Evolutionary conservation across 2,329 filamentous ascomycete genomes (phyloP).

Genomic region (Fusarium tjaetaba): DNA sequence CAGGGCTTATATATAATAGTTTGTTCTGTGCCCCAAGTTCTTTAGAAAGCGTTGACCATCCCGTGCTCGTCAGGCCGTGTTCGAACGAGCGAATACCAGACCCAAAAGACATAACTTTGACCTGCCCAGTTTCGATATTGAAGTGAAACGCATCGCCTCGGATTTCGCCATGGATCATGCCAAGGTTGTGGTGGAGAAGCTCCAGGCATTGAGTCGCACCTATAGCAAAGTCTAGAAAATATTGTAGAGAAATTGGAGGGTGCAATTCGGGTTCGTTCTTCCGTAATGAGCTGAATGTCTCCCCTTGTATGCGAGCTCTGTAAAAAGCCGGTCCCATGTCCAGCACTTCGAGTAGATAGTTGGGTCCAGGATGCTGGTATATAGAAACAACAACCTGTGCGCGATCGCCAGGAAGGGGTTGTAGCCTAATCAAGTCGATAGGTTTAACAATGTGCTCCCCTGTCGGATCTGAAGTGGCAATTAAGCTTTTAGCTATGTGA

Average conservation of each 20-base stretch:
- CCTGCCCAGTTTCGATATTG: conserved; percentile 73
- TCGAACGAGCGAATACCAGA: conserved; percentile 90
- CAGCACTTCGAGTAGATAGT: conserved; percentile 75
- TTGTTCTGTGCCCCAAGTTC: conserved; percentile 90
- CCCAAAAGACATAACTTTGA: conserved; percentile 86
- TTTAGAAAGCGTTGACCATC: conserved; percentile 85
- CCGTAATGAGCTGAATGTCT: conserved; percentile 58
- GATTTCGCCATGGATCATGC: conserved; percentile 90
- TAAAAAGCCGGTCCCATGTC: conserved; percentile 83
- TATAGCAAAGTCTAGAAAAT: conserved; percentile 91
- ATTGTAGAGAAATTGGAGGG: conserved; percentile 73
- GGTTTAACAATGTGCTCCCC: conserved; percentile 82
- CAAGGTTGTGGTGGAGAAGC: conserved; percentile 87
- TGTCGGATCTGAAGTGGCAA: conserved; percentile 75
- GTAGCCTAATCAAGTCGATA: conserved; percentile 79
- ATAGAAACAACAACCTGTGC: conserved; percentile 80
- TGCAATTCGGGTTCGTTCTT: conserved; percentile 60
- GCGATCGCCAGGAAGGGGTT: conserved; percentile 74
- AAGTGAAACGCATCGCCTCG: conserved; percentile 92
- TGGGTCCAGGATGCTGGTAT: conserved; percentile 80
- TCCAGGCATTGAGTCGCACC: conserved; percentile 88
- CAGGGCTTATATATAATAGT: conserved; percentile 89
- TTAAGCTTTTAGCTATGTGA: conserved; percentile 80
- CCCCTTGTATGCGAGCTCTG: conserved; percentile 62
- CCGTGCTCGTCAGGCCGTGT: conserved; percentile 84